Evolutionary conservation across 345 rosid species (phyloP).

Genomic region (Hibiscus trionum): DNA sequence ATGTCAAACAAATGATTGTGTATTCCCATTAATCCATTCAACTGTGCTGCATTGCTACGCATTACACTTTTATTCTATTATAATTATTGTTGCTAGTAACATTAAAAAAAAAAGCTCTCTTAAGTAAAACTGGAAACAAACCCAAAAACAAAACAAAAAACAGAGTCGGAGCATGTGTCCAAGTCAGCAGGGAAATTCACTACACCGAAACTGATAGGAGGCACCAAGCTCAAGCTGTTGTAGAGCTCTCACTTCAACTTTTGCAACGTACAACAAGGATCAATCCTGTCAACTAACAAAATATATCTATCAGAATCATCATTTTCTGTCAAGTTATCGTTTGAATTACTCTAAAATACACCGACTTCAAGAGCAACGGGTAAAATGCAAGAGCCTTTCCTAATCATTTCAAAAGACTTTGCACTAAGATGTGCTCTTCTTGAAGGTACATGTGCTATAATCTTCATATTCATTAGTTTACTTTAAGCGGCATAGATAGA

Average conservation of each 20-base stretch:
- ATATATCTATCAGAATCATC: not conserved
- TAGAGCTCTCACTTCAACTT: slow-evolving; percentile 10
- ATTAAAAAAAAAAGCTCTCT: not conserved
- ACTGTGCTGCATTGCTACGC: not conserved
- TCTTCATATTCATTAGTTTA: not conserved
- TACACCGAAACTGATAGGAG: not conserved
- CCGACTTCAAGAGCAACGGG: not conserved
- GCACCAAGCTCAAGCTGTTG: slow-evolving; percentile 7
- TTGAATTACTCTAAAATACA: not conserved
- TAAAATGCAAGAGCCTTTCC: not conserved
- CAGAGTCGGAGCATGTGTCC: not conserved
- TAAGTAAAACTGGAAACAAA: not conserved
- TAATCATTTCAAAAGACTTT: not conserved
- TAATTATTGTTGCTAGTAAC: not conserved
- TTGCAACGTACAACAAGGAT: not conserved
- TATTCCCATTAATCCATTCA: not conserved
- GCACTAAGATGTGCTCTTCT: not conserved
- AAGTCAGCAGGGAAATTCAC: slow-evolving; percentile 11
- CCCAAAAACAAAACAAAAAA: not conserved
- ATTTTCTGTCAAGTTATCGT: not conserved
- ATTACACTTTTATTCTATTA: slow-evolving; percentile 6
- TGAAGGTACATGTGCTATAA: not conserved
- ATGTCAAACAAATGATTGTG: not conserved
- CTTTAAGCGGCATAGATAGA: not conserved
- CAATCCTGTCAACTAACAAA: slow-evolving; percentile 14